Base-by-base conservation (phyloP, 2,329 filamentous ascomycete species). In the Colletotrichum sp. region DNA sequence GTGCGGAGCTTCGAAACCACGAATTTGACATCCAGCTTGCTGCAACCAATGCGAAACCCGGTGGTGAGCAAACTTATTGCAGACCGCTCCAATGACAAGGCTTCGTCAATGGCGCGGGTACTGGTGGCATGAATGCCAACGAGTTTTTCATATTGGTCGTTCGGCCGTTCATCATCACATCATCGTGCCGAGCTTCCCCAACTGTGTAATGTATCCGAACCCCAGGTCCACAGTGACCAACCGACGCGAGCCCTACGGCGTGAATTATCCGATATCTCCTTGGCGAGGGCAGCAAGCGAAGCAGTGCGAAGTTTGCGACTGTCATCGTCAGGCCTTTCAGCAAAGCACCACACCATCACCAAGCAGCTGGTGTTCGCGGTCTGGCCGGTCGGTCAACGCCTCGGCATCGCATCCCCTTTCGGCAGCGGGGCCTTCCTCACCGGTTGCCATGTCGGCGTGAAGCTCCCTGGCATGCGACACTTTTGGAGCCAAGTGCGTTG, bases 111-210 rank as follows among this genome's bases (percentile, higher is more conserved):
- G 26, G 8, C 21, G 28, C 70, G 30, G 36, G 28, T 24, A 32
- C 34, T n/a, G 16, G n/a, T 32, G 36, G 36, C 36, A 68, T 49
- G 8, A 70, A 21, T 32, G 21, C 65, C 26, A 8, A 4, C 62
- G 21, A 7, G 26, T 21, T 28, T 49, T 18, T 18, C 21, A n/a
- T 16, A 24, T 12, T 52, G 32, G 10, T 16, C 8, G 13, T 30
- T 39, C 26, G 39, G 32, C 63, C 49, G 34, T 26, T 52, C 59
- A n/a, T 39, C 64, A 28, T 65, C 62, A 73, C 49, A 63, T 60
- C 36, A 60, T 44, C 70, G 73, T 69, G 64, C 73, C 44, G 70
- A 69, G 64, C 64, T 69, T 73, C 70, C 70, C 44, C 59, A 76
- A 64, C 16, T 21, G 59, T 64, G 44, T 60, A 32, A 8, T 72